Evolutionary conservation across 2,329 filamentous ascomycete species (phyloP).

Genomic region (Aspergillus chevalieri): DNA sequence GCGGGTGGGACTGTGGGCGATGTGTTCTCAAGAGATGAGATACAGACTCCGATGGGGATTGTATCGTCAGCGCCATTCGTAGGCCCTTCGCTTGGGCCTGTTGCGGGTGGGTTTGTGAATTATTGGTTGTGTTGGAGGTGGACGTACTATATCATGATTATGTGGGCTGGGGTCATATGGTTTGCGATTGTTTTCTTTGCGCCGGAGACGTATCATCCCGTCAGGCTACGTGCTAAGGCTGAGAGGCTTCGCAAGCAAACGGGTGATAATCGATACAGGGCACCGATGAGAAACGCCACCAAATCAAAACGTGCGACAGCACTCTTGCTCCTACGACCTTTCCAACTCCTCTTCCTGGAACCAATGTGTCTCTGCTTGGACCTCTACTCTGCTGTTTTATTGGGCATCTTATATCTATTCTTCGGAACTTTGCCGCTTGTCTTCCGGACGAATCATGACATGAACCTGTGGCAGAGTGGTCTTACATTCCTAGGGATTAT

Average conservation of each 20-base stretch:
- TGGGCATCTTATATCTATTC: slow-evolving; percentile 80
- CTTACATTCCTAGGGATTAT: slow-evolving; percentile 58
- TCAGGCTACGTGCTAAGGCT: slow-evolving; percentile 50
- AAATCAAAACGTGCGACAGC: slow-evolving; percentile 44
- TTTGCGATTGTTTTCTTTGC: slow-evolving; percentile 61
- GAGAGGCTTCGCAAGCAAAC: slow-evolving; percentile 56
- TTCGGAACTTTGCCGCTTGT: slow-evolving; percentile 78
- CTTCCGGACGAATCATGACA: slow-evolving; percentile 64
- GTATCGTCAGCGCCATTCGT: slow-evolving; percentile 10
- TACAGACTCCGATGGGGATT: slow-evolving; percentile 11
- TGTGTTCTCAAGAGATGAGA: slow-evolving; percentile 7
- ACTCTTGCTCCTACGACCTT: slow-evolving; percentile 58
- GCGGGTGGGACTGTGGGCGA: slow-evolving; percentile 51
- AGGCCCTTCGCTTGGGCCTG: slow-evolving; percentile 7
- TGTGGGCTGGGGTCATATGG: slow-evolving; percentile 63
- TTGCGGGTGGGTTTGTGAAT: slow-evolving; percentile 11
- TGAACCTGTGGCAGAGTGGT: slow-evolving; percentile 69
- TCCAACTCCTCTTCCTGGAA: slow-evolving; percentile 71
- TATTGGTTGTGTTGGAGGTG: slow-evolving; percentile 49
- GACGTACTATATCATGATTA: slow-evolving; percentile 74
- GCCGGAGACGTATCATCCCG: slow-evolving; percentile 72
- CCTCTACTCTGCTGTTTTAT: slow-evolving; percentile 68
- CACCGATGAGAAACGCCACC: slow-evolving; percentile 61
- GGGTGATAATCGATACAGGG: slow-evolving; percentile 63
- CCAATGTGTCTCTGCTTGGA: slow-evolving; percentile 77